Conservation (phyloP, 2,329 filamentous ascomycete species). For the Dothideomycetes sp. region DNA sequence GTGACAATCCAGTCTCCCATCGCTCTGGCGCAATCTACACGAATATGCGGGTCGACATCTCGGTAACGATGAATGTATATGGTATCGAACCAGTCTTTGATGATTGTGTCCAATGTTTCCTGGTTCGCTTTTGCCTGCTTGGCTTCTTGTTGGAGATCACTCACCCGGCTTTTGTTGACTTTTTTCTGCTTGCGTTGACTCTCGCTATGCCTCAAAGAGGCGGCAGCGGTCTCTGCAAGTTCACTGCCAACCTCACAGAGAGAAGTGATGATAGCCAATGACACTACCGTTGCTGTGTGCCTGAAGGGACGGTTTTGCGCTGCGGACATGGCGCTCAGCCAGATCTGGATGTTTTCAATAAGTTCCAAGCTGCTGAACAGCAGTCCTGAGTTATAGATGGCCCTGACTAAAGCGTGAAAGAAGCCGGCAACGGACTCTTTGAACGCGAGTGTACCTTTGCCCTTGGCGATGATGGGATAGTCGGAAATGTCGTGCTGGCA, state of each 20-base stretch:
- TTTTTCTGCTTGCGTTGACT: constrained; percentile 61
- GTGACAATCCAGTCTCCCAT: constrained; percentile 80
- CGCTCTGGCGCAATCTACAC: constrained; percentile 77
- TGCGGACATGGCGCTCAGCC: constrained; percentile 85
- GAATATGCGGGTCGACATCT: constrained; percentile 81
- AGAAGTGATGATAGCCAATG: constrained; percentile 66
- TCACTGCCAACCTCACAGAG: constrained; percentile 64
- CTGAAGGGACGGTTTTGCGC: constrained; percentile 80
- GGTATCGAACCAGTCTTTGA: constrained; percentile 81
- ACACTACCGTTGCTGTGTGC: constrained; percentile 82
- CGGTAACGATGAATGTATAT: constrained; percentile 94
- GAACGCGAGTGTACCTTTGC: constrained; percentile 66
- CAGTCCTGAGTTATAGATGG: constrained; percentile 70
- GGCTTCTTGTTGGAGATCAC: constrained; percentile 61
- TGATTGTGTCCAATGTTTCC: constrained; percentile 56
- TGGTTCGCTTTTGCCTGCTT: constrained; percentile 60
- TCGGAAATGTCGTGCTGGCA: constrained; percentile 64
- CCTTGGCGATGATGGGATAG: constrained; percentile 80
- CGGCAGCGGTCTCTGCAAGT: constrained; percentile 61
- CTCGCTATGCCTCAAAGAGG: constrained; percentile 67
- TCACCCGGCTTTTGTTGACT: constrained; percentile 68
- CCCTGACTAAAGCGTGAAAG: constrained; percentile 63
- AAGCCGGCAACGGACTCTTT: constrained; percentile 68
- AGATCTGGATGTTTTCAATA: constrained; percentile 79
- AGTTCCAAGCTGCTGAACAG: constrained; percentile 68